Conservation (phyloP, 371 early-diverging fungal species). For the Mucor velutinosus region DNA sequence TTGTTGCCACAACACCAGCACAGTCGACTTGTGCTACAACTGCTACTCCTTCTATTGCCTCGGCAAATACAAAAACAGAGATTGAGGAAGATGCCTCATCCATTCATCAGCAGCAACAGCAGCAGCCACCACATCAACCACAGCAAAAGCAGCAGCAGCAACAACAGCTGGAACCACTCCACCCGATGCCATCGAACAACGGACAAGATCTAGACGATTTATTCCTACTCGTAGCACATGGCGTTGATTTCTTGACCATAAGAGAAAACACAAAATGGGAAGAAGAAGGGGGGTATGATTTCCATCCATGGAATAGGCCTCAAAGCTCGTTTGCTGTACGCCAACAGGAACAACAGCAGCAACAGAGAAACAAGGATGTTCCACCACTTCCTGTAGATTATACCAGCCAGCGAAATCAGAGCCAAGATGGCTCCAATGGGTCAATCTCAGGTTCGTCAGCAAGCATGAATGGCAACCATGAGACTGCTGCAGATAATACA, state of each 20-base stretch:
- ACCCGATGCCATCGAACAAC: slow-evolving; percentile 12
- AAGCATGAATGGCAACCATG: neutral
- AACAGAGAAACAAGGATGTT: neutral
- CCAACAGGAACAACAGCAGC: slow-evolving; percentile 13
- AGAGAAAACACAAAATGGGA: slow-evolving; percentile 51
- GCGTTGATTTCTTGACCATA: slow-evolving; percentile 43
- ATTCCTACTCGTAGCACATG: slow-evolving; percentile 43
- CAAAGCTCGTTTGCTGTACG: slow-evolving; percentile 47
- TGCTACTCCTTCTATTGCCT: slow-evolving; percentile 3
- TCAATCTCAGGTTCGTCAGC: neutral
- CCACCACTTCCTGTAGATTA: neutral
- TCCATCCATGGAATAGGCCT: slow-evolving; percentile 54
- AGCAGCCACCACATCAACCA: neutral
- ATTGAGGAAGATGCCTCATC: neutral
- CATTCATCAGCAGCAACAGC: neutral
- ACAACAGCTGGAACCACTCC: slow-evolving; percentile 5
- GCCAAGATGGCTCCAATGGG: neutral
- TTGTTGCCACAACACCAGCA: slow-evolving; percentile 1
- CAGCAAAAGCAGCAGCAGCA: neutral
- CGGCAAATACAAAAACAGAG: neutral
- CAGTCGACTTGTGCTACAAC: neutral
- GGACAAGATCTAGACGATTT: slow-evolving; percentile 31
- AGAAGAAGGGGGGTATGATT: slow-evolving; percentile 53
- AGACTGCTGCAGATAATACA: neutral
- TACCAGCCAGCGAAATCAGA: neutral